These are phyloP conservation scores for Solanum pennellii DNA, from an alignment of 257 asterid species.

Conservation along the genomic window DNA sequence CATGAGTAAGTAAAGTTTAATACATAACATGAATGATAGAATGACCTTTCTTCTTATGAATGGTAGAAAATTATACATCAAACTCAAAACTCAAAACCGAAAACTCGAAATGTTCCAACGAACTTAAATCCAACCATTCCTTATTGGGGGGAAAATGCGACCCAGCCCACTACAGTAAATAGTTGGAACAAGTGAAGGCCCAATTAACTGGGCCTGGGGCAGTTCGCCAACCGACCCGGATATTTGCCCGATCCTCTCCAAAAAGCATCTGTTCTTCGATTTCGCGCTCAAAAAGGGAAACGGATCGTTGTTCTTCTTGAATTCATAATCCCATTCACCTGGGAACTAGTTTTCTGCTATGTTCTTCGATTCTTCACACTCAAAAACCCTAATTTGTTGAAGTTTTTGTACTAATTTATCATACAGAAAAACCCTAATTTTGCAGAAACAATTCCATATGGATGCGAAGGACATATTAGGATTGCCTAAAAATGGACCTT, in stretches of 20 bases:
- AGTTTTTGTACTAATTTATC: neutral
- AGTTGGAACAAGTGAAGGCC: neutral
- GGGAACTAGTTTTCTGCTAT: neutral
- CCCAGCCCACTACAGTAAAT: neutral
- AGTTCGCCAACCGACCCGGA: neutral
- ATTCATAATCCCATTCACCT: neutral
- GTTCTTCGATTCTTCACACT: neutral
- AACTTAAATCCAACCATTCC: neutral
- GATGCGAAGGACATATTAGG: slow-evolving; percentile 97
- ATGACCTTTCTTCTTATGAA: neutral
- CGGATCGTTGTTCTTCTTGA: neutral
- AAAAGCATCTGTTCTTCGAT: neutral
- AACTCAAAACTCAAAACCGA: no score
- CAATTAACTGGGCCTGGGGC: neutral
- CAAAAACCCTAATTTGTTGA: neutral
- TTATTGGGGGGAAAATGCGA: accelerated
- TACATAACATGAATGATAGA: neutral
- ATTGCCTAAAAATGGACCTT: slow-evolving; percentile 54
- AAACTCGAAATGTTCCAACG: no score
- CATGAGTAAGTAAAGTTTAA: neutral
- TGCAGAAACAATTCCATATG: slow-evolving; percentile 21
- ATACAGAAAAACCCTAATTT: slow-evolving; percentile 1
- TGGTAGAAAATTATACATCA: neutral
- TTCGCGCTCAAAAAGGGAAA: neutral
- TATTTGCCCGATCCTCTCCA: neutral